phyloP scores from a whole-genome alignment of 306 rosid genomes.

The Hylodesmum podocarpum region DNA sequence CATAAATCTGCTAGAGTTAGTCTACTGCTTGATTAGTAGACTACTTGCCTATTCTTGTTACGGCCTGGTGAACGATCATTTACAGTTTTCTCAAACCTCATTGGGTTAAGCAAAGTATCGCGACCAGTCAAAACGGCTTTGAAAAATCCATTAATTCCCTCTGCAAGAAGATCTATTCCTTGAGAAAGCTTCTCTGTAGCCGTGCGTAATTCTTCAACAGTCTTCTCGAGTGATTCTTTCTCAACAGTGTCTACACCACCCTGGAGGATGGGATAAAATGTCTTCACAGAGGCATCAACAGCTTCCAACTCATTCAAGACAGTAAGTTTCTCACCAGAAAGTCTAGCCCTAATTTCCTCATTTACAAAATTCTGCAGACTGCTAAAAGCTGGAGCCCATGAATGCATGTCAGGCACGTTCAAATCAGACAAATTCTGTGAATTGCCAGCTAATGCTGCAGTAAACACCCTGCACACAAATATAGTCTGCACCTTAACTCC shows the following conservation, averaged over 20 bases:
- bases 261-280: constrained; percentile 56
- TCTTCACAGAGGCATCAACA: constrained; percentile 54
- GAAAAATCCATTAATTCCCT: constrained; percentile 72
- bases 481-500: constrained; percentile 77
- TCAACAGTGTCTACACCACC: constrained; percentile 36
- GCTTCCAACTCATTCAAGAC: constrained; percentile 63
- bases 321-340: constrained; percentile 45
- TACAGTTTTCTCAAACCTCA: constrained; percentile 50
- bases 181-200: constrained; percentile 54
- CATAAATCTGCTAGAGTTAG: constrained; percentile 16
- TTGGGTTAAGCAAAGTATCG: constrained; percentile 57
- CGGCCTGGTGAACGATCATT: constrained; percentile 30
- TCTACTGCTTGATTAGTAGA: constrained; percentile 30
- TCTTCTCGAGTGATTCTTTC: constrained; percentile 31
- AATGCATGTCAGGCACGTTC: constrained; percentile 43
- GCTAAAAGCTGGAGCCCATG: constrained; percentile 71
- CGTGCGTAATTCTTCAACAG: constrained; percentile 43
- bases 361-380: constrained; percentile 60
- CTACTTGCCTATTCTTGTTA: constrained; percentile 29
- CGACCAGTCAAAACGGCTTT: constrained; percentile 63
- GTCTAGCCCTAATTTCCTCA: constrained; percentile 52
- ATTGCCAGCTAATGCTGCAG: constrained; percentile 65
- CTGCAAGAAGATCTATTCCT: constrained; percentile 71
- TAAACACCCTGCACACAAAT: constrained; percentile 66
- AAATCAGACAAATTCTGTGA: constrained; percentile 47